phyloP scores from a whole-genome alignment of 495 filamentous ascomycete species.

The Hyaloscypha finlandica region DNA sequence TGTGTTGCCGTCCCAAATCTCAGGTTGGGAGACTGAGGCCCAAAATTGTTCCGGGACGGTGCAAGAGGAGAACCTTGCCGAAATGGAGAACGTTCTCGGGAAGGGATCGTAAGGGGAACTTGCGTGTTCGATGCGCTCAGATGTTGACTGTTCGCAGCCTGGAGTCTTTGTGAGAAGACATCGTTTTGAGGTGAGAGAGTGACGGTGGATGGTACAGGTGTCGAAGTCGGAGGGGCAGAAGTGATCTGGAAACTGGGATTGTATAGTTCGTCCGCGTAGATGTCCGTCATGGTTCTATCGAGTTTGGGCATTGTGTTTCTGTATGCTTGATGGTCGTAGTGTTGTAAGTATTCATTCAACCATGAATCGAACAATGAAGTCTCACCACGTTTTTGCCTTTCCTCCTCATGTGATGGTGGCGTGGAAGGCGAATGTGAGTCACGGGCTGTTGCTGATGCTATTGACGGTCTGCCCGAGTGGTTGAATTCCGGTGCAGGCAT shows the following conservation, averaged over 20 bases:
- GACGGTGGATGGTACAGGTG: slow-evolving; percentile 37
- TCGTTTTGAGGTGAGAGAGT: slow-evolving; percentile 58
- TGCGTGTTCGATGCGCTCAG: slow-evolving; percentile 54
- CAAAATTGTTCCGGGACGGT: slow-evolving; percentile 49
- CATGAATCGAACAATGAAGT: slow-evolving; percentile 46
- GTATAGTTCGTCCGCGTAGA: slow-evolving; percentile 84
- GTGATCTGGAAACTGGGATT: slow-evolving; percentile 63
- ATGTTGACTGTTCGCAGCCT: slow-evolving; percentile 75
- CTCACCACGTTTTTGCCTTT: slow-evolving; percentile 38
- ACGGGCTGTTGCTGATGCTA: slow-evolving; percentile 46
- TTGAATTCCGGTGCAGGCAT: slow-evolving; percentile 34
- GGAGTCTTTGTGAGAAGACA: slow-evolving; percentile 71
- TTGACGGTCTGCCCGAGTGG: slow-evolving; percentile 36
- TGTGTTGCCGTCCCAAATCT: slow-evolving; percentile 59
- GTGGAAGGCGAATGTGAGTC: slow-evolving; percentile 61
- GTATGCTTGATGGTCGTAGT: slow-evolving; percentile 45
- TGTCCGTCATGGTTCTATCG: slow-evolving; percentile 81
- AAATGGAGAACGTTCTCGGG: slow-evolving; percentile 83
- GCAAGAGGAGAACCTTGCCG: slow-evolving; percentile 70
- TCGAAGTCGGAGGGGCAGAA: slow-evolving; percentile 48
- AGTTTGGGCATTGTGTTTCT: slow-evolving; percentile 72
- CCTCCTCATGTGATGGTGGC: slow-evolving; percentile 48
- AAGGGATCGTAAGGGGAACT: slow-evolving; percentile 46
- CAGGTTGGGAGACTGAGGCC: slow-evolving; percentile 37
- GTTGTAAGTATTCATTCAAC: slow-evolving; percentile 64